Base-by-base conservation (phyloP, 1,284 basidiomycete genomes). In the Boletus sp. region DNA sequence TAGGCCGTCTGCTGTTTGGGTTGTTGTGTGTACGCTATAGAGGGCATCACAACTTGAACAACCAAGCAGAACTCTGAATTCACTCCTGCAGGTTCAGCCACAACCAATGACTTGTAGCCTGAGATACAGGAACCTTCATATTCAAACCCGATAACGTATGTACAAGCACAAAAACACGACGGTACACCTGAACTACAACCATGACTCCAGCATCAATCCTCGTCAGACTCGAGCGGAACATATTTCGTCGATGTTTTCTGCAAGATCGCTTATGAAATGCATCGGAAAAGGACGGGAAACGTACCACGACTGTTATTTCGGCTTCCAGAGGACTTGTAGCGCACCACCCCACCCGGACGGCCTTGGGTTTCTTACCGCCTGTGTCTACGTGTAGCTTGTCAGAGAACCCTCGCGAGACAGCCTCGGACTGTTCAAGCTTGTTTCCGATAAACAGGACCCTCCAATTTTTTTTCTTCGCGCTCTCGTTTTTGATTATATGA, bases 241-340 rank as follows among this genome's bases (percentile, higher is more conserved):
- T 49, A 49, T 2, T 40, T 39, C 14, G 13, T 29, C 16, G 37
- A 27, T 7, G 39, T 41, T 16, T 36, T n/a, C 48, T 49, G 34
- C 12, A 12, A 20, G 9, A 27, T 48, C n/a, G 19, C 20, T 40
- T 6, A 6, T 8, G 19, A 26, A 38, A 26, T 4, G 20, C 5
- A 9, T 33, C 44, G 17, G 8, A 22, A 19, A n/a, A 22, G 25
- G 5, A 29, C 19, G 27, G n/a, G 23, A 41, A 16, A 25, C 33
- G 4, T 29, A 34, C 40, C 23, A 50, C 19, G 3, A 32, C 32
- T 16, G 34, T 10, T 13, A 50, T 38, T 20, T 37, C 49, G 2
- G 39, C 19, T 7, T 34, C 33, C 29, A 43, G 10, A 23, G 47
- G 49, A 19, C 40, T 25, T 5, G 30, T 39, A 17, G 23, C 19